Conservation (phyloP, 768 basidiomycete species). For the Leccinum subgranulosum region DNA sequence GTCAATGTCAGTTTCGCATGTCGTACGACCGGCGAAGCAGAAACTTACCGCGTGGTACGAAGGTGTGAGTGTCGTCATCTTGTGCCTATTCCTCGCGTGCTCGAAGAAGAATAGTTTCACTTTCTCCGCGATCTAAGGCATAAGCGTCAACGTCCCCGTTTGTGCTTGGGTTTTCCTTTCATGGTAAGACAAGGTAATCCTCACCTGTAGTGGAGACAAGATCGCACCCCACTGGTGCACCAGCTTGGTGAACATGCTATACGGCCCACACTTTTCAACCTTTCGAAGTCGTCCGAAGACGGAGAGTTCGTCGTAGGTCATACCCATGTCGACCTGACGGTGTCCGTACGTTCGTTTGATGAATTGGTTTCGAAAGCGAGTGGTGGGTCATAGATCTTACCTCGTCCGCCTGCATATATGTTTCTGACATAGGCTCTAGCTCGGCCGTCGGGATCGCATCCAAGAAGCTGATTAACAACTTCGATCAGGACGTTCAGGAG, state of each 20-base stretch:
- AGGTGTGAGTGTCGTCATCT: conserved; percentile 97
- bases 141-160: background rate
- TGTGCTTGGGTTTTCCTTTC: background rate
- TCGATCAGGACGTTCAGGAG: background rate
- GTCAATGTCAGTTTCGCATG: background rate
- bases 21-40: background rate
- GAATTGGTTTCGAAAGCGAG: background rate
- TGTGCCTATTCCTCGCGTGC: conserved; percentile 94
- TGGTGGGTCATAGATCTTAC: conserved; percentile 36
- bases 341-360: background rate
- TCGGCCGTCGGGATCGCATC: conserved; percentile 94
- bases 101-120: conserved; percentile 98
- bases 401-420: conserved; percentile 95
- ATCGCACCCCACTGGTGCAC: conserved; percentile 89
- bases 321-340: conserved; percentile 91
- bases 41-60: conserved; percentile 85
- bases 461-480: conserved; percentile 61
- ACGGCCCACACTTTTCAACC: conserved; percentile 96
- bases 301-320: conserved; percentile 97
- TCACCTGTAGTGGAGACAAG: conserved; percentile 79
- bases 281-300: conserved; percentile 92
- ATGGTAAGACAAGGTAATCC: background rate
- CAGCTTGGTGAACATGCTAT: conserved; percentile 95
- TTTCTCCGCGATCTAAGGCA: conserved; percentile 79
- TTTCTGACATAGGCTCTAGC: conserved; percentile 90